Base-by-base conservation (phyloP, 2,329 filamentous ascomycete species). In the Venturia nashicola region DNA sequence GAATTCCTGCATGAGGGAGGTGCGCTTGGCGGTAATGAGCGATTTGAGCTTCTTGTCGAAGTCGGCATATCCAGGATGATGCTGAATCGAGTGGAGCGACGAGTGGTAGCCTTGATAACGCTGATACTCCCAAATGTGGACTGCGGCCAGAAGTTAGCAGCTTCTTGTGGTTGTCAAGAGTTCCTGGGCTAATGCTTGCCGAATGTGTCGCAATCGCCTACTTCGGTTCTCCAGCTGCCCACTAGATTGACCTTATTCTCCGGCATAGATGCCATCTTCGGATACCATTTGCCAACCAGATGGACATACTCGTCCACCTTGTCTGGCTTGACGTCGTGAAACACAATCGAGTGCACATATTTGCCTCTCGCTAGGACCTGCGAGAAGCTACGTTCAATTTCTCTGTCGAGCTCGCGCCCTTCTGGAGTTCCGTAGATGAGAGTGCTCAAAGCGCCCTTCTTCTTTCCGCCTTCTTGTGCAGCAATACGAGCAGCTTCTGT, bases 81-180 rank as follows among this genome's bases (percentile, higher is more conserved):
- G 79, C 66, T 90, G 86, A 68, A 97, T 96, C 69, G 83, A 85
- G 79, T 97, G 84, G 59, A 96, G 82, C 23, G 94, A 97, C 66
- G 88, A 86, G 76, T 99, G 94, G 76, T 97, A 97, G 66, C 94
- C 94, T 70, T 92, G 83, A 78, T 97, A 99, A 71, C 92, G 88
- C 77, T 97, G 92, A 76, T 99, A 99, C 76, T 99, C 94, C 94
- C 94, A 99, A 72, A 99, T 99, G 75, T 99, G 94, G 61, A 99
- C 94, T 97, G 70, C 62, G n/a, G 60, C 61, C 32, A 62, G 40
- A 18, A 14, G 59, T 18, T 61, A 61, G 48, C 59, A 39, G 12
- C 11, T 36, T 40, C 51, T 61, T 57, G 6, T 5, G 32, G 5
- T 36, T 57, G 8, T 18, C 16, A n/a, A 20, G 51, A 36, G 14